phyloP scores from a whole-genome alignment of 768 basidiomycete genomes.

The Boletus rubroflammeus region DNA sequence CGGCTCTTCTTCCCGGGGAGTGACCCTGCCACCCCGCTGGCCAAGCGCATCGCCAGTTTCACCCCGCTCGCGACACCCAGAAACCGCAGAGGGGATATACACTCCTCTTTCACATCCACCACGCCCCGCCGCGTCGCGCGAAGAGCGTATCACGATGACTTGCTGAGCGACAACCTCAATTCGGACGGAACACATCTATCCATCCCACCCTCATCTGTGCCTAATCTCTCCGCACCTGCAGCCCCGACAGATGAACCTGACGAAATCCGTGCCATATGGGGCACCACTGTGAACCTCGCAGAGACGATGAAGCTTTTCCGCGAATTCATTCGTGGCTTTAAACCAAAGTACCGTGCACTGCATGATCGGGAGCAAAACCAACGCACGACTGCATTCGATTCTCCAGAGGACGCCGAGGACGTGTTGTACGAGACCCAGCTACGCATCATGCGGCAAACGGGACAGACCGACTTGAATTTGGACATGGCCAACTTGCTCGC shows the following conservation, averaged over 20 bases:
- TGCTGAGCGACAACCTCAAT: slow-evolving; percentile 38
- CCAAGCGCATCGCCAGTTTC: slow-evolving; percentile 33
- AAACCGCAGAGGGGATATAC: slow-evolving; percentile 31
- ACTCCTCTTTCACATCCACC: slow-evolving; percentile 34
- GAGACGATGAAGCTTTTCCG: slow-evolving; percentile 91
- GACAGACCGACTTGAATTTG: slow-evolving; percentile 90
- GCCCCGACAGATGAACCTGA: slow-evolving; percentile 70
- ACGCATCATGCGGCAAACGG: slow-evolving; percentile 82
- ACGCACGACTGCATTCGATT: slow-evolving; percentile 45
- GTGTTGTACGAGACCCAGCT: slow-evolving; percentile 78
- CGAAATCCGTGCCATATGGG: slow-evolving; percentile 93
- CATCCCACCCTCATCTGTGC: slow-evolving; percentile 54
- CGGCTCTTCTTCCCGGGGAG: slow-evolving; percentile 33
- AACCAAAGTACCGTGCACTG: slow-evolving; percentile 78
- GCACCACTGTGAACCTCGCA: slow-evolving; percentile 88
- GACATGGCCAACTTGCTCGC: slow-evolving; percentile 84
- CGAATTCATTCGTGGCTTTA: slow-evolving; percentile 89
- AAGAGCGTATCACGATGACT: slow-evolving; percentile 19
- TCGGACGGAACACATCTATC: slow-evolving; percentile 60
- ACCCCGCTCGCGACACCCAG: slow-evolving; percentile 43
- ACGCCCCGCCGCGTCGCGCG: slow-evolving; percentile 23
- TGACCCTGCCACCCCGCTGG: slow-evolving; percentile 43
- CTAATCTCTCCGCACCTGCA: slow-evolving; percentile 56
- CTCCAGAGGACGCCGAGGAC: slow-evolving; percentile 66
- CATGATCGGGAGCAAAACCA: slow-evolving; percentile 65